Evolutionary conservation across 1,139 yeast genomes (phyloP), one percentile per base, ranked within the genome.

Genomic region (Taphrina communis): DNA sequence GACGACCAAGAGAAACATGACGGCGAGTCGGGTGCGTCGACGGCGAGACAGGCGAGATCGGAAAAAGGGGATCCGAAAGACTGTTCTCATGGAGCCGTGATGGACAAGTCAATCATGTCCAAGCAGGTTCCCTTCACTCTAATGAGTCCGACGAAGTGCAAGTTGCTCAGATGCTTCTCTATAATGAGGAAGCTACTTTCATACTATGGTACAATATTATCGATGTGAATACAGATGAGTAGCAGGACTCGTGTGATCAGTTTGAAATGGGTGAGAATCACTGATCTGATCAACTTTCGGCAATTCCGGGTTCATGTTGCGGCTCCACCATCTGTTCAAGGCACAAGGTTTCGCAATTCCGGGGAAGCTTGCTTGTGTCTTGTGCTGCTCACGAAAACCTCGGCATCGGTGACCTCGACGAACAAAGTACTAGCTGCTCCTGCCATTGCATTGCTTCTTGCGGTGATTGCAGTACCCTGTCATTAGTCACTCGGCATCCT

Each of bases 1-100:
- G 56, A 35, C n/a, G 25, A 63, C 31, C 38, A 63, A 7, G 17
- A 63, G 21, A 12, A 63, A 21, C 35, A 42, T 41, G 39, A 56
- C 36, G 17, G 41, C 14, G 44, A 63, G 55, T 36, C 67, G 35
- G n/a, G 56, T 36, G 8, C 55, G 62, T 14, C 53, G 19, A 5
- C 62, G 42, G 8, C 62, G 62, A 8, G 62, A 31, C 1, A 21
- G 53, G 12, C 62, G 62, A 1, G 21, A 11, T 42, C 53, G 39
- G 36, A 50, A 21, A 11, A 21, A 25, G n/a, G 62, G 62, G 19
- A 58, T 12, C 9, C 25, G 12, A 31, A 36, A 58, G 42, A 21
- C 41, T 6, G 62, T 21, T 14, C 19, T 39, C 25, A 56, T 17
- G 11, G 31, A 21, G 21, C 39, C 38, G 17, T 39, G 1, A 1